A percentile compares a stretch with the other conserved stretches of the same genome.
Evolutionary conservation across 2,329 filamentous ascomycete species (phyloP).

Genomic region (Endothia cerciana): DNA sequence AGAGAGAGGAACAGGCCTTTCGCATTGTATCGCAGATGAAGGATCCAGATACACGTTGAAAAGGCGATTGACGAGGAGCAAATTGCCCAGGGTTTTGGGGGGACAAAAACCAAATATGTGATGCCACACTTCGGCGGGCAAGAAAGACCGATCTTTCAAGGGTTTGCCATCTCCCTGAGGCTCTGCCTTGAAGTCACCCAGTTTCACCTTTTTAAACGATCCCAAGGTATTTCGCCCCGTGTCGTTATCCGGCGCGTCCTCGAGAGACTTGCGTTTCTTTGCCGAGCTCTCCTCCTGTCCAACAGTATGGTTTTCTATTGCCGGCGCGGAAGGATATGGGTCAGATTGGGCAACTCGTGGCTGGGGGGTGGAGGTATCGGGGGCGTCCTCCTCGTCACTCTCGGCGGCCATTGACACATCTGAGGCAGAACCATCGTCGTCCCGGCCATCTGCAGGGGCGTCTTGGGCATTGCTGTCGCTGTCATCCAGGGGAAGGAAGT

Average conservation of each 20-base stretch:
- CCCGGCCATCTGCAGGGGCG: slow-evolving; percentile 14
- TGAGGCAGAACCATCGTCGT: slow-evolving; percentile 37
- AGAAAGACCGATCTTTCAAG: slow-evolving; percentile 37
- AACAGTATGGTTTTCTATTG: slow-evolving; percentile 28
- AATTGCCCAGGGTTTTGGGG: slow-evolving; percentile 64
- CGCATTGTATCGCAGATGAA: slow-evolving; percentile 39
- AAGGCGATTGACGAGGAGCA: slow-evolving; percentile 69
- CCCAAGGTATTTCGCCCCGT: slow-evolving; percentile 8
- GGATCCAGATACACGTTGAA: slow-evolving; percentile 66
- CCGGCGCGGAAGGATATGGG: slow-evolving; percentile 1
- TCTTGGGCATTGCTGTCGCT: slow-evolving; percentile 26
- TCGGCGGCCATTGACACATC: slow-evolving; percentile 43
- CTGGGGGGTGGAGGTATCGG: slow-evolving; percentile 8
- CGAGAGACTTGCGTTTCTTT: slow-evolving; percentile 37
- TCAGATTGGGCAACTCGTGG: slow-evolving; percentile 8
- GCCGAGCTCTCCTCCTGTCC: slow-evolving; percentile 32
- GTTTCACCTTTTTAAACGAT: slow-evolving; percentile 37
- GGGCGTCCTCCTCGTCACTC: slow-evolving; percentile 37
- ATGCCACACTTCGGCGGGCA: slow-evolving; percentile 71
- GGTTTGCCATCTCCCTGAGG: slow-evolving; percentile 18
- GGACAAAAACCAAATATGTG: slow-evolving; percentile 69
- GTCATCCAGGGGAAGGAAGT: slow-evolving; percentile 29
- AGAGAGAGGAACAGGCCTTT: slow-evolving; percentile 39
- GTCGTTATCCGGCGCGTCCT: slow-evolving; percentile 19
- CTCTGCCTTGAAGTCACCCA: slow-evolving; percentile 28